phyloP scores from a whole-genome alignment of 2,329 filamentous ascomycete genomes.

The Fonsecaea pugnacius region DNA sequence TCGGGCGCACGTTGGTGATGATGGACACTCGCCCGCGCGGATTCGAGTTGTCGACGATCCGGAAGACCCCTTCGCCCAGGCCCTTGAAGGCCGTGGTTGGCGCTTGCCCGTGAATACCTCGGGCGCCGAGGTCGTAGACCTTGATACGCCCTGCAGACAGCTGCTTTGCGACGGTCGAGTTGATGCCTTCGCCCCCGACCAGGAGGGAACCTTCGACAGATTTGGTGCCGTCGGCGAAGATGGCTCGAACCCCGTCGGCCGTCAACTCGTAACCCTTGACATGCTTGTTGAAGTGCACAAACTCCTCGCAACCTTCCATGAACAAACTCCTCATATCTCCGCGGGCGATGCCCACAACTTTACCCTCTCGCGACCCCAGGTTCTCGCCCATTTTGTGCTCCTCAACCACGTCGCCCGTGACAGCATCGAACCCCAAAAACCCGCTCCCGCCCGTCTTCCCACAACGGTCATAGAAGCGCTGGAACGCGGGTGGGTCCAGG shows the following conservation, averaged over 20 bases:
- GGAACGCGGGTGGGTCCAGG: slow-evolving; percentile 44
- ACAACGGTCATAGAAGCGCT: slow-evolving; percentile 42
- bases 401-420: slow-evolving; percentile 55
- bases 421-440: slow-evolving; percentile 57
- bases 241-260: slow-evolving; percentile 52
- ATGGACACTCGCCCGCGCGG: slow-evolving; percentile 56
- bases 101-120: slow-evolving; percentile 69
- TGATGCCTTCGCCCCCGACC: slow-evolving; percentile 66
- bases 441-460: slow-evolving; percentile 59
- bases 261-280: slow-evolving; percentile 65
- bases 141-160: slow-evolving; percentile 62
- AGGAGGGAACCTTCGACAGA: slow-evolving; percentile 64
- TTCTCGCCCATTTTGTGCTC: slow-evolving; percentile 40
- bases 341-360: slow-evolving; percentile 65
- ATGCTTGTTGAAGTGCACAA: slow-evolving; percentile 60
- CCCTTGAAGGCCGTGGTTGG: slow-evolving; percentile 64
- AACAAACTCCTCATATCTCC: slow-evolving; percentile 67
- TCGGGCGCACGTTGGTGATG: slow-evolving; percentile 67
- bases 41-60: slow-evolving; percentile 56
- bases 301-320: slow-evolving; percentile 59
- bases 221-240: slow-evolving; percentile 65
- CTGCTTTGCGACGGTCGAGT: slow-evolving; percentile 64
- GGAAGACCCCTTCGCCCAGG: slow-evolving; percentile 67
- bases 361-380: slow-evolving; percentile 59
- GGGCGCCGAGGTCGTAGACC: slow-evolving; percentile 65